These are phyloP conservation scores for Silene uniflora DNA, from an alignment of 148 eudicot species.

Conservation along the genomic window DNA sequence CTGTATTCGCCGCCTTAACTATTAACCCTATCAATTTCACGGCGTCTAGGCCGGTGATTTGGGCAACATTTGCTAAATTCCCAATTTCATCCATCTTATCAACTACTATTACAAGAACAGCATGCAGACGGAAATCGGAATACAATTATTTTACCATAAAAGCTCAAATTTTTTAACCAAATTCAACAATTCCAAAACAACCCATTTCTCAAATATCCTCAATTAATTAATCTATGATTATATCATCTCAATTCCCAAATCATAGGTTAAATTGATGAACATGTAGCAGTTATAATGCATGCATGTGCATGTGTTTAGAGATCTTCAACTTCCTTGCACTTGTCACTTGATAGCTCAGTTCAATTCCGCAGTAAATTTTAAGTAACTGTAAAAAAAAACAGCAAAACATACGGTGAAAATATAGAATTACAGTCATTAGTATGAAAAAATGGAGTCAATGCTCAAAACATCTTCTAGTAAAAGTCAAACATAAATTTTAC, in stretches of 20 bases:
- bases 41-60: constrained; percentile 77
- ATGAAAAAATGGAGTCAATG: no score
- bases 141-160: background rate
- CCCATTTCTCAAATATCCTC: constrained; percentile 19
- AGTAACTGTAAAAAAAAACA: constrained; percentile 14
- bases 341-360: constrained; percentile 13
- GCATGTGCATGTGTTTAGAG: background rate
- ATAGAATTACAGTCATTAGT: background rate
- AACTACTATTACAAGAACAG: background rate
- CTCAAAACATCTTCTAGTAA: no score
- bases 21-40: constrained; percentile 71
- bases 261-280: background rate
- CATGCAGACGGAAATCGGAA: no score
- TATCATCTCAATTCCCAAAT: background rate
- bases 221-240: background rate
- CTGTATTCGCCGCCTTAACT: constrained; percentile 74
- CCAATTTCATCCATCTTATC: constrained; percentile 55
- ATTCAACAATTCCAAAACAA: constrained; percentile 17
- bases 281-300: background rate
- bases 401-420: background rate
- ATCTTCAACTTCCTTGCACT: constrained; percentile 21
- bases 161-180: constrained; percentile 9
- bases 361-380: constrained; percentile 14
- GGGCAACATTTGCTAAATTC: constrained; percentile 66
- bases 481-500: background rate